Evolutionary conservation across 331 rosid species (phyloP).

Genomic region (Quercus lobata): DNA sequence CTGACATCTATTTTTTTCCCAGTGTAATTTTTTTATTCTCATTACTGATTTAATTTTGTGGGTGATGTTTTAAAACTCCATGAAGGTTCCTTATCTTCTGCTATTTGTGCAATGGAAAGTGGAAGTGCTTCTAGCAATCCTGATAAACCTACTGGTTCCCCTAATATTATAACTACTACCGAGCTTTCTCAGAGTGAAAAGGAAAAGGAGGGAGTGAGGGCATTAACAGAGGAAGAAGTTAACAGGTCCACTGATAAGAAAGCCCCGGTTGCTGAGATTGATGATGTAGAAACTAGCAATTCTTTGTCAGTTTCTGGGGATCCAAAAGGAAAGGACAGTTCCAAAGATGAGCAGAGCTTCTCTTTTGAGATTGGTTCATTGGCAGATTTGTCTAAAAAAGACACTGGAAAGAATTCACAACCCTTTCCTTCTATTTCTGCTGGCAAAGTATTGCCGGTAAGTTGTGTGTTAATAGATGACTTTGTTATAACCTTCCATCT

Average conservation of each 20-base stretch:
- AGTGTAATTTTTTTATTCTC: background rate
- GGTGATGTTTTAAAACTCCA: slow-evolving; percentile 30
- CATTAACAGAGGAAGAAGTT: slow-evolving; percentile 5
- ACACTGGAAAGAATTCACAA: slow-evolving; percentile 33
- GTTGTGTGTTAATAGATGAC: slow-evolving; percentile 19
- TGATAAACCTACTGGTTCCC: slow-evolving; percentile 24
- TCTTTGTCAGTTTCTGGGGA: slow-evolving; percentile 29
- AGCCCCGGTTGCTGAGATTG: slow-evolving; percentile 25
- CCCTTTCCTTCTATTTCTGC: slow-evolving; percentile 39
- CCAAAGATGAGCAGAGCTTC: slow-evolving; percentile 33
- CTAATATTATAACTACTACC: slow-evolving; percentile 14
- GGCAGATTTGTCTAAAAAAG: slow-evolving; percentile 36
- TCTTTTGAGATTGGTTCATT: slow-evolving; percentile 36
- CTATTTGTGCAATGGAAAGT: slow-evolving; percentile 30
- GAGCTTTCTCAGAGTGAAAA: slow-evolving; percentile 29
- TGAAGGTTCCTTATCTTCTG: slow-evolving; percentile 35
- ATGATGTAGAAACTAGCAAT: slow-evolving; percentile 24
- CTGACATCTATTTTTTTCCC: background rate
- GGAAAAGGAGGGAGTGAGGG: slow-evolving; percentile 28
- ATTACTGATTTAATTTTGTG: slow-evolving; percentile 22
- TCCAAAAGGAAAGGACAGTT: slow-evolving; percentile 29
- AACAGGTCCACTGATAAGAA: slow-evolving; percentile 23
- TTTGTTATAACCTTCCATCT: background rate
- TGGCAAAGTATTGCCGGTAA: slow-evolving; percentile 44
- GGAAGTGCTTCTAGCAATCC: slow-evolving; percentile 35